phyloP scores from a whole-genome alignment of 768 basidiomycete genomes.

The Serendipita indica region DNA sequence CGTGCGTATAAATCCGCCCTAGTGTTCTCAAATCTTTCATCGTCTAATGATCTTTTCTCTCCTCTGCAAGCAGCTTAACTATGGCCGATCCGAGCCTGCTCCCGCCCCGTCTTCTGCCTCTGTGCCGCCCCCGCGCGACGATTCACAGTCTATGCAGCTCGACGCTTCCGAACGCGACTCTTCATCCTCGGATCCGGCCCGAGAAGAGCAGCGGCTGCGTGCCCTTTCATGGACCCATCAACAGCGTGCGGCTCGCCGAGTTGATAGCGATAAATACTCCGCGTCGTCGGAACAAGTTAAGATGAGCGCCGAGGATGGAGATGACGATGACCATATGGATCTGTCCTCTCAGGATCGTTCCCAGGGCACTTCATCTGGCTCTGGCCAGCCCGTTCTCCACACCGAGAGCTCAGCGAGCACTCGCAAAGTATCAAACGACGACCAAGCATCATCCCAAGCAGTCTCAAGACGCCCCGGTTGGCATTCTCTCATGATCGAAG shows the following conservation, averaged over 20 bases:
- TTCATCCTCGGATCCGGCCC: background rate
- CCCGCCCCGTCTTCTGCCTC: background rate
- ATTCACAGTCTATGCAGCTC: background rate
- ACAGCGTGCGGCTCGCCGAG: slow-evolving; percentile 5
- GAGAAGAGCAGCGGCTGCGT: background rate
- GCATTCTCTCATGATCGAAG: slow-evolving; percentile 74
- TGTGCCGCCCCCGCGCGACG: background rate
- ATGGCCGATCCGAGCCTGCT: background rate
- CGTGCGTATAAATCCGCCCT: background rate
- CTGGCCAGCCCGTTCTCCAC: background rate
- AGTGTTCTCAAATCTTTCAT: too few species aligned
- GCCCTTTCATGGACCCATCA: background rate
- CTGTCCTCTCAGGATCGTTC: slow-evolving; percentile 1
- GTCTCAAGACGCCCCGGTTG: slow-evolving; percentile 64
- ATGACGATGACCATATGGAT: background rate
- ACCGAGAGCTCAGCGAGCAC: background rate
- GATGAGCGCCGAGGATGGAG: background rate
- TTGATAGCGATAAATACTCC: slow-evolving; percentile 5
- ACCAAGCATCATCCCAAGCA: slow-evolving; percentile 19
- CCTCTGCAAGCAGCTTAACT: background rate
- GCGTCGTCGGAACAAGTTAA: slow-evolving; percentile 3
- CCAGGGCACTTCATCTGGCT: background rate
- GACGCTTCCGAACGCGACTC: slow-evolving; percentile 1
- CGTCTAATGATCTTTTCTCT: too few species aligned
- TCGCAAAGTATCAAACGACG: background rate